These are phyloP conservation scores for Trichosporon ovoides DNA, from an alignment of 1,284 basidiomycete species.

Conservation along the genomic window DNA sequence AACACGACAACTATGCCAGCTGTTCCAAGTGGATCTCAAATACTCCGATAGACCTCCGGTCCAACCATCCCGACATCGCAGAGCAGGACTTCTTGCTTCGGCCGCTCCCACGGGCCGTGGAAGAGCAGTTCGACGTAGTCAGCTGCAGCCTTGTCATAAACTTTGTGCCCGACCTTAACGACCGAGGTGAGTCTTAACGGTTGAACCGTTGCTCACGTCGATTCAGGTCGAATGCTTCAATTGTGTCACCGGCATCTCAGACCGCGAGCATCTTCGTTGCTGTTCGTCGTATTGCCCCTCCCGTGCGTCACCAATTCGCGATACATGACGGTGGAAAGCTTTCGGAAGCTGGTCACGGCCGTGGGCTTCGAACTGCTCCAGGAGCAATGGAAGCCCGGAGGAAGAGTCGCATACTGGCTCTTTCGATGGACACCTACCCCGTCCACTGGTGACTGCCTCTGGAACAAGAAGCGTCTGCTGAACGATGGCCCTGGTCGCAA, in stretches of 20 bases:
- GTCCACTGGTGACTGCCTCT: constrained; percentile 12
- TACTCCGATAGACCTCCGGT: constrained; percentile 71
- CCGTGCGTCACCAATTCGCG: constrained; percentile 78
- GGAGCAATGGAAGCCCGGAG: constrained; percentile 55
- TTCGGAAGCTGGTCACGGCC: constrained; percentile 57
- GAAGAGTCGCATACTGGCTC: constrained; percentile 48
- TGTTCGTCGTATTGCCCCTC: constrained; percentile 74
- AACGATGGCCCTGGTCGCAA: constrained; percentile 63
- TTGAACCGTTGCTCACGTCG: neutral
- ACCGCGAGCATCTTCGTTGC: constrained; percentile 51
- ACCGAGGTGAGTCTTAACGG: constrained; percentile 58
- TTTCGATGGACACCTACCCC: constrained; percentile 30
- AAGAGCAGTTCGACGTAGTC: constrained; percentile 64
- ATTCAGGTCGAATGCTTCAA: constrained; percentile 66
- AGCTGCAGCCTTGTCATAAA: constrained; percentile 82
- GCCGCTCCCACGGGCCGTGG: constrained; percentile 39
- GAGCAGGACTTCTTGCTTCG: constrained; percentile 72
- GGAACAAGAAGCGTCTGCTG: constrained; percentile 57
- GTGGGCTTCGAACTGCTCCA: constrained; percentile 63
- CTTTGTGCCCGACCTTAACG: constrained; percentile 68
- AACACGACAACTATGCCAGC: constrained; percentile 67
- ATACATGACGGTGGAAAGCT: constrained; percentile 61
- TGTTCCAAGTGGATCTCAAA: constrained; percentile 65
- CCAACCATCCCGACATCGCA: constrained; percentile 67
- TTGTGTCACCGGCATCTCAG: constrained; percentile 61